Base-by-base conservation (phyloP, 2,329 filamentous ascomycete genomes). In the Diaporthe destruens region DNA sequence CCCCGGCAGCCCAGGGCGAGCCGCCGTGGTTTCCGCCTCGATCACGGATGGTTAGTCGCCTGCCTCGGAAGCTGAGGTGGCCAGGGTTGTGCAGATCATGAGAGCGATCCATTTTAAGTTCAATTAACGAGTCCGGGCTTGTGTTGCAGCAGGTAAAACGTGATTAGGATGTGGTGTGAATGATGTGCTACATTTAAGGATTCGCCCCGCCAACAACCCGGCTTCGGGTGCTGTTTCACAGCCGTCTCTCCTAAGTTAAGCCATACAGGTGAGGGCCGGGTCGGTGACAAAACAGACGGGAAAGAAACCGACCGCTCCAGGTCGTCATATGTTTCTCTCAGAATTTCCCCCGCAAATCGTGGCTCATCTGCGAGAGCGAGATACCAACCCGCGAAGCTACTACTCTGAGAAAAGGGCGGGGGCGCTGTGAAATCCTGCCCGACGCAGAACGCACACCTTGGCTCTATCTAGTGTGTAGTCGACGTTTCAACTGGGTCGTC, bases 61-160 rank as follows among this genome's bases (percentile, higher is more conserved):
- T 51, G 67, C 68, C 18, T 59, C 68, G 29, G 36, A 54, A 49
- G 18, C 68, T 16, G 44, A 32, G 34, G n/a, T 61, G 47, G 74
- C 70, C 75, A 18, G 75, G 71, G 42, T 57, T 20, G 76, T 34
- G 68, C 44, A 70, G 67, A 70, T 70, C 67, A 53, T 51, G 34
- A 42, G 32, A 23, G 2, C 56, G 3, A 77, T 81, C 16, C 77
- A 79, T 66, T 78, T 78, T 75, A 80, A 80, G 44, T 78, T 82
- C 55, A 59, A 36, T 70, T 47, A 25, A n/a, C 34, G 53, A 70
- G 49, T 59, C 23, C 55, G 34, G 25, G 25, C 51, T 61, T 47
- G 34, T 32, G 44, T 29, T 44, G 29, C 61, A 53, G 29, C 25
- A 39, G n/a, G 16, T 57, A 32, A 61, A 69, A 59, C 29, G 44